Evolutionary conservation across 1,139 yeast genomes (phyloP), one percentile per base, ranked within the genome.

Genomic region (Tardiomyces blankii): DNA sequence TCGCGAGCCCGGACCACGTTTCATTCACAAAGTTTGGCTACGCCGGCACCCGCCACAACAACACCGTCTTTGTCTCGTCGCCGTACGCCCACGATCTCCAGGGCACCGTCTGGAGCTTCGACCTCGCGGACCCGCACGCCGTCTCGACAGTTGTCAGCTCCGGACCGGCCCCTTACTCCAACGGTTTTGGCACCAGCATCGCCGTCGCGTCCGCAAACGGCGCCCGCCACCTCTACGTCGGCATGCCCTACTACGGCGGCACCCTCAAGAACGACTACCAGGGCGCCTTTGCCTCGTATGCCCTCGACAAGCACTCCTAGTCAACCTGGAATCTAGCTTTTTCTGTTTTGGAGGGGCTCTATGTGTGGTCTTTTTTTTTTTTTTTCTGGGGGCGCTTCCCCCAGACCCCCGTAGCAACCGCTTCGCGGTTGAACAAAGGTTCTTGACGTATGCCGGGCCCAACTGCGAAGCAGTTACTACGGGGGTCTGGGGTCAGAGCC

Each of bases 81-180:
- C 73, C 75, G 1, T 68, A 65, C 44, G 64, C 66, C 38, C 59
- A 60, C 18, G 62, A 60, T 6, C 66, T 65, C 32, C 49, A 48
- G 32, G 80, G 82, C 2, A 68, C 69, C 1, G 59, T 77, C 2
- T 77, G 77, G 70, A 49, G 55, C 28, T 46, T 72, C 1, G 45
- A 57, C 5, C 49, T 73, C 42, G 41, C 44, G 5, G 54, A 30
- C 11, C 35, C 35, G 9, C n/a, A 13, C 16, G 16, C n/a, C 5
- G 35, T 30, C 9, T 13, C 41, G 33, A 6, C 11, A 3, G n/a
- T 32, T 5, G 41, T 56, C 1, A 62, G 62, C 1, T 52, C 54
- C 5, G 53, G 57, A 0, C 61, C 57, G 1, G 52, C 52, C 13
- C 71, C 62, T 1, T 54, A 69, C 2, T 62, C 60, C 40, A 55